Evolutionary conservation across 306 rosid genomes (phyloP), one percentile per base, ranked within the genome.

Genomic region (Malus sylvestris): DNA sequence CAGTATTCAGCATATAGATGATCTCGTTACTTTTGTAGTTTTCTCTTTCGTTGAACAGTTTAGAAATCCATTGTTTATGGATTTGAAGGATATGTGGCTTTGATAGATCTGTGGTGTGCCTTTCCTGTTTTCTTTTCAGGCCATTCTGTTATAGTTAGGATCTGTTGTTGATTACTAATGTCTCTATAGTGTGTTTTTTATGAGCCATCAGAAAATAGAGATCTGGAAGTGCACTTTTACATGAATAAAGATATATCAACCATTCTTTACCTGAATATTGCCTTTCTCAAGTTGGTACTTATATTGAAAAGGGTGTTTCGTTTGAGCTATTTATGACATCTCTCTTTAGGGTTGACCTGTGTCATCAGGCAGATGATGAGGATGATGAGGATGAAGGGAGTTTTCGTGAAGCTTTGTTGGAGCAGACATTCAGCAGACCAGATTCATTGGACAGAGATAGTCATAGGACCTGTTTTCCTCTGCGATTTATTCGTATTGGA

Each of bases 361-460:
- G 98, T 91, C 98, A 95, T 83, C 98, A 95, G 85, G 86, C 96
- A 79, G 78, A 82, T 30, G 90, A 94, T 10, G 97, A 87, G 61
- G 97, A 92, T 1, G 92, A 94, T 59, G 98, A 95, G 66, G 83
- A 87, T 69, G 98, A 88, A 83, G 96, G 86, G 77, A 86, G 79
- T 81, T 62, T 75, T 32, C 91, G 87, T 62, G 91, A 90, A 82
- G 80, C 89, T 84, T 84, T 95, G 74, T 72, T 95, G 49, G 93
- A 85, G 71, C 89, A 85, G 85, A 80, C 86, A 76, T 89, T 85
- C 68, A 82, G 78, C 30, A 82, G 82, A 52, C 72, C 81, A 61
- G 80, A 80, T 76, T 51, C 84, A 27, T 75, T 73, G 51, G 83
- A 59, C 76, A 73, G 68, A 46, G 92, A 90, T 67, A 84, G 85